A percentile compares a stretch with the other conserved stretches of the same genome.
phyloP scores from a whole-genome alignment of 2,329 filamentous ascomycete genomes.

The Sporothrix inflata region DNA sequence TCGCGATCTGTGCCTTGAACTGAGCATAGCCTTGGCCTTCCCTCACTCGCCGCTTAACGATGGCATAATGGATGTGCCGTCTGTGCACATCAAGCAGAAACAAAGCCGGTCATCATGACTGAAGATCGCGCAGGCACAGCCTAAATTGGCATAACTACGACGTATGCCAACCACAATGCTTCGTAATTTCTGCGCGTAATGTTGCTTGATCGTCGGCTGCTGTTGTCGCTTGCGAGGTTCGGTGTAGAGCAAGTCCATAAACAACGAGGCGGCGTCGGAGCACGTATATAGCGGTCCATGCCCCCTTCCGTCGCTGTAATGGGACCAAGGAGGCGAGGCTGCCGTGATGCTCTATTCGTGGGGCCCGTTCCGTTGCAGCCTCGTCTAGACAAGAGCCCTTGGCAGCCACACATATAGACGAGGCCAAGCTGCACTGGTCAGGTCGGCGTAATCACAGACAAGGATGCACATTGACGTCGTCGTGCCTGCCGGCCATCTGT shows the following conservation, averaged over 20 bases:
- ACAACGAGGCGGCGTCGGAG: background rate
- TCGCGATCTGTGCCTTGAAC: background rate
- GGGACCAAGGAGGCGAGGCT: background rate
- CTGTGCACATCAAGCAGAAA: slow-evolving; percentile 15
- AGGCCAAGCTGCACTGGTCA: background rate
- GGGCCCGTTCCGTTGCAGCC: background rate
- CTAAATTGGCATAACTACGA: background rate
- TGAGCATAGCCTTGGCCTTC: background rate
- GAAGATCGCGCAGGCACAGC: slow-evolving; percentile 3
- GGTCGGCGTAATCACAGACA: background rate
- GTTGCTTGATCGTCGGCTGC: background rate
- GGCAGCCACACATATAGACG: background rate
- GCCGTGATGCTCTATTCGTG: background rate
- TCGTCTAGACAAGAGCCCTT: background rate
- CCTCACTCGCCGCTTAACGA: background rate
- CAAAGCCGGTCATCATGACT: background rate
- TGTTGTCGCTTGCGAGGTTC: background rate
- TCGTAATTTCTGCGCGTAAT: background rate
- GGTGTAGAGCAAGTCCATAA: background rate
- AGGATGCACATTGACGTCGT: background rate
- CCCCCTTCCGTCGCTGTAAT: background rate
- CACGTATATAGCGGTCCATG: background rate
- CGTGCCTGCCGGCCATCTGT: background rate
- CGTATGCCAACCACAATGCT: background rate
- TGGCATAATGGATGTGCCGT: slow-evolving; percentile 1